These are phyloP conservation scores for Lojkania enalia DNA, from an alignment of 2,329 filamentous ascomycete genomes.

Conservation along the genomic window DNA sequence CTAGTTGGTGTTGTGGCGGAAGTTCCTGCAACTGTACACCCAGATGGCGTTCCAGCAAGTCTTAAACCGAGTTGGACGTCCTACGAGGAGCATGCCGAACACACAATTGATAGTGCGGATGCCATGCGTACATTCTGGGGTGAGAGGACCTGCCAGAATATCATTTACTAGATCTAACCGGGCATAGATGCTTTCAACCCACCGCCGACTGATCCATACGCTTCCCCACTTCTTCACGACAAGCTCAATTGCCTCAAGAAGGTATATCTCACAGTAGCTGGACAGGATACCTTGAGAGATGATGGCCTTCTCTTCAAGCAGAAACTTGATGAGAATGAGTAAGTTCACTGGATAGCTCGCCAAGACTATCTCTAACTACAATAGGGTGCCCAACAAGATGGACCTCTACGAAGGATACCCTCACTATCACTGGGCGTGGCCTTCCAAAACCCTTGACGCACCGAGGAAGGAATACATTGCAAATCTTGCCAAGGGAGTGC, in stretches of 20 bases:
- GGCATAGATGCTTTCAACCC: constrained; percentile 35
- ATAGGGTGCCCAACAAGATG: constrained; percentile 32
- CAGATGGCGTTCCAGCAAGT: constrained; percentile 41
- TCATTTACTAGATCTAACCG: constrained; percentile 27
- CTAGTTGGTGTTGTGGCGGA: constrained; percentile 46
- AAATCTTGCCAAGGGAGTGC: constrained; percentile 28
- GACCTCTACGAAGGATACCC: constrained; percentile 44
- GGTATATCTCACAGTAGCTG: constrained; percentile 37
- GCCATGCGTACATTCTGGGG: constrained; percentile 43
- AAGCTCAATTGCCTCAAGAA: constrained; percentile 35
- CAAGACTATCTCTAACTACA: neutral
- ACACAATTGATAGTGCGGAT: constrained; percentile 41
- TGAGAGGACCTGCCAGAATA: constrained; percentile 22
- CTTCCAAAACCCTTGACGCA: constrained; percentile 32
- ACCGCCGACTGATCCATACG: constrained; percentile 36
- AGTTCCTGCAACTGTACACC: constrained; percentile 44
- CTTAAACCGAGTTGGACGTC: constrained; percentile 40
- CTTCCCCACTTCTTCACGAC: constrained; percentile 36
- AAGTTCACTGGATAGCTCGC: constrained; percentile 3
- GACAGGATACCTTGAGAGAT: constrained; percentile 41
- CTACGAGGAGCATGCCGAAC: constrained; percentile 42
- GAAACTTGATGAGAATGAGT: constrained; percentile 32
- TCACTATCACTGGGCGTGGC: constrained; percentile 44
- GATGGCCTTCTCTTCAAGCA: constrained; percentile 40
- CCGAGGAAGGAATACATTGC: constrained; percentile 26